Evolutionary conservation across 2,329 filamentous ascomycete genomes (phyloP), one percentile per base, ranked within the genome.

Genomic region (Ophiosphaerella korrae): DNA sequence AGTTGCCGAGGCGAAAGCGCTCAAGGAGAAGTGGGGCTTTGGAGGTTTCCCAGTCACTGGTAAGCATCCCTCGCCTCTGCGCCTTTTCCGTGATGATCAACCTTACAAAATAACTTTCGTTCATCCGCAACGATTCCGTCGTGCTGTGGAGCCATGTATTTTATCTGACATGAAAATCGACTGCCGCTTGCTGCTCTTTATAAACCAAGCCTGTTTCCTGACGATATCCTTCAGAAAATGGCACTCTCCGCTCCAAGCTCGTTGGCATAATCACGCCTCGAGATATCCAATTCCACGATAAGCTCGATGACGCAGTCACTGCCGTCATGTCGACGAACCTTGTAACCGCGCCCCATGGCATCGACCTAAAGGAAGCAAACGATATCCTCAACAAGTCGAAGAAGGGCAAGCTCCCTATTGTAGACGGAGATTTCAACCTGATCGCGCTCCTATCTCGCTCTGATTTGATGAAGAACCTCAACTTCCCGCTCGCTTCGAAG

Each of bases 11-110:
- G 93, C 91, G 52, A 93, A 89, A 77, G 87, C 88, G 29, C 82
- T 99, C 63, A 99, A 97, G 83, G 90, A 96, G 81, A 92, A 92
- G 80, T 97, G 94, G 90, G 93, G 94, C 26, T 99, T 99, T 71
- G 94, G 95, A 72, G 94, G 94, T 67, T 97, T 97, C 80, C 94
- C 94, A 53, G 93, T 99, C 52, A 99, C 94, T 78, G 94, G 95
- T 99, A 82, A 84, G 93, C 56, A 56, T 48, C 49, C 41, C 53
- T 55, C 50, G 52, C 48, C 50, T 40, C 61, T 26, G 14, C 23
- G 16, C 37, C 45, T 48, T 73, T 78, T 78, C 65, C 77, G 81
- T 92, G 90, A 96, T 96, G 94, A 85, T 76, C 81, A 82, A 78
- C 80, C 82, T 84, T 76, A 76, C 53, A 68, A 74, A 80, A 85